Percentiles rank a stretch among this genome's conserved stretches.
Evolutionary conservation across 2,329 filamentous ascomycete species (phyloP).

Genomic region (Calonectria fujianensis): DNA sequence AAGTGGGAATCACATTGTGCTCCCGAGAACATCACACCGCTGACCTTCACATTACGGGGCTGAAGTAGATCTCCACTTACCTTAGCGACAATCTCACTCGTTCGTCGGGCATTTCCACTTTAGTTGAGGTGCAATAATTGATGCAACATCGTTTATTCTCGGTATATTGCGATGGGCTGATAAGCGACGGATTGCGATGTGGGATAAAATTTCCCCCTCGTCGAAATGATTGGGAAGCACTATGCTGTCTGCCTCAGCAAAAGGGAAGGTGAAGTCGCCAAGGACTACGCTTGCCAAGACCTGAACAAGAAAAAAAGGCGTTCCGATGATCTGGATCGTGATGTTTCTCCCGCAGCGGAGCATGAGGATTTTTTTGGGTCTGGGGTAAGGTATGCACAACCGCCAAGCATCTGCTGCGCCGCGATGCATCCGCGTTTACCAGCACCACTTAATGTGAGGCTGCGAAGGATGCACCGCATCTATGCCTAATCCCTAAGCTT

Average conservation of each 20-base stretch:
- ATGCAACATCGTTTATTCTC: neutral
- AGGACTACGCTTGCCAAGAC: neutral
- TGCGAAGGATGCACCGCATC: neutral
- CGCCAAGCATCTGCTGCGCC: neutral
- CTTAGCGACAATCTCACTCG: neutral
- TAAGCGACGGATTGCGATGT: neutral
- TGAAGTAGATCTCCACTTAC: neutral
- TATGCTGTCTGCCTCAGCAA: neutral
- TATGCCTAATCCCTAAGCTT: slow-evolving; percentile 6
- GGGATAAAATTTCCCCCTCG: no score
- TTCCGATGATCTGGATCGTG: neutral
- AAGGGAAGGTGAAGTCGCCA: neutral
- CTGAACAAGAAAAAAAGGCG: neutral
- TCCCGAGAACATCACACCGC: neutral
- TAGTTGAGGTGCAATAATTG: neutral
- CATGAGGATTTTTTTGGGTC: neutral
- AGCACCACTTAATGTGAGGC: neutral
- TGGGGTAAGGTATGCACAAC: neutral
- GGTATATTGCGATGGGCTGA: neutral
- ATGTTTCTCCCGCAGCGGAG: neutral
- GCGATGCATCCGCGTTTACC: neutral
- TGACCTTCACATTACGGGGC: neutral
- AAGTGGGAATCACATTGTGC: neutral
- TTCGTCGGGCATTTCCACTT: neutral
- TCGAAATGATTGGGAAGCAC: no score